phyloP scores from a whole-genome alignment of 2,329 filamentous ascomycete species.

The Xylaria sp. region DNA sequence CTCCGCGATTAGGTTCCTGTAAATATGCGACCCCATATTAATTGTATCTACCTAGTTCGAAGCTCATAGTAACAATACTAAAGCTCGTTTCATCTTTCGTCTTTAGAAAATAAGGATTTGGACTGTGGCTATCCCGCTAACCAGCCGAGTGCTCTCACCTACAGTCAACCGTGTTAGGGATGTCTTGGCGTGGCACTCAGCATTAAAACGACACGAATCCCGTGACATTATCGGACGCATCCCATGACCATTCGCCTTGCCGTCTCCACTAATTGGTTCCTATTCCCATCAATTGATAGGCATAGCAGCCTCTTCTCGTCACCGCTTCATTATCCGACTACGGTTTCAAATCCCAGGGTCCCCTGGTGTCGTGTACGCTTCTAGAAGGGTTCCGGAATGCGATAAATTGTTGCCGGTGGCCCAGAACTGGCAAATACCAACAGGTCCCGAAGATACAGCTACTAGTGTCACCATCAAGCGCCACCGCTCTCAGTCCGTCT shows the following conservation, averaged over 20 bases:
- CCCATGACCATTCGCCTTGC: slow-evolving; percentile 26
- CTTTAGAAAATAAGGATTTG: not conserved
- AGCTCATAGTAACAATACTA: not conserved
- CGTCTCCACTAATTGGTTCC: slow-evolving; percentile 19
- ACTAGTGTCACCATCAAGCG: not conserved
- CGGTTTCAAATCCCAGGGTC: slow-evolving; percentile 1
- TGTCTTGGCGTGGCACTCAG: not conserved
- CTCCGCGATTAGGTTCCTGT: slow-evolving; percentile 20
- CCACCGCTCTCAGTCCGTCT: not conserved
- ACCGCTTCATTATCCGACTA: slow-evolving; percentile 27
- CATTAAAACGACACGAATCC: slow-evolving; percentile 16
- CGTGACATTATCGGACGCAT: slow-evolving; percentile 24
- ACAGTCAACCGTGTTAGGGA: too few species aligned
- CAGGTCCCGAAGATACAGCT: slow-evolving; percentile 5
- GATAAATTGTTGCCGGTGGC: not conserved
- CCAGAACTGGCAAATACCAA: not conserved
- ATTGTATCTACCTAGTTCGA: not conserved
- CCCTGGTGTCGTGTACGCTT: slow-evolving; percentile 3
- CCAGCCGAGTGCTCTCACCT: not conserved
- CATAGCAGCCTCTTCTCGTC: slow-evolving; percentile 16
- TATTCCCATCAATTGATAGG: slow-evolving; percentile 12
- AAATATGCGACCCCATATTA: not conserved
- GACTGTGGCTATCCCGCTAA: not conserved
- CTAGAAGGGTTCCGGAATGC: not conserved
- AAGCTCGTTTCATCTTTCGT: not conserved